These are phyloP conservation scores for Backusella morwellensis DNA, from an alignment of 192 early-diverging fungal genomes.

Conservation along the genomic window DNA sequence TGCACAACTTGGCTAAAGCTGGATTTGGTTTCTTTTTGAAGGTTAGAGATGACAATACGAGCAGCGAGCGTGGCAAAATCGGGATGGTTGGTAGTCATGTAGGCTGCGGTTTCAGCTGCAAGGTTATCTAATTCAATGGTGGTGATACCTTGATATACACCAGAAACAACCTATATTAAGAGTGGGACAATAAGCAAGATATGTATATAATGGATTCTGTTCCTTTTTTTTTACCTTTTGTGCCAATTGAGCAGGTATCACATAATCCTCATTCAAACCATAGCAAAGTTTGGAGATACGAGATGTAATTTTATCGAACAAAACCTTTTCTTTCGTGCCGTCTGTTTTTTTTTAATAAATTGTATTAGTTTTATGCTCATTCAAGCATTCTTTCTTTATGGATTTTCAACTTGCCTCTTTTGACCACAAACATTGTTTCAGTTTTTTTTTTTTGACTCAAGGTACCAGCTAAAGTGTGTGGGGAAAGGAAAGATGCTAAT, in stretches of 20 bases:
- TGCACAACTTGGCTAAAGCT: slow-evolving; percentile 78
- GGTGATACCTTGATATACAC: slow-evolving; percentile 96
- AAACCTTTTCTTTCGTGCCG: slow-evolving; percentile 73
- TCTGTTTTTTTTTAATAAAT: slow-evolving; percentile 37
- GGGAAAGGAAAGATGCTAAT: not conserved
- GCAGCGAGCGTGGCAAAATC: slow-evolving; percentile 97
- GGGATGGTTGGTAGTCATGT: slow-evolving; percentile 88
- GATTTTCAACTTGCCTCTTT: slow-evolving; percentile 35
- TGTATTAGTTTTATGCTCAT: not conserved
- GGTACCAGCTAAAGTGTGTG: not conserved
- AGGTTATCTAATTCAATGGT: slow-evolving; percentile 97
- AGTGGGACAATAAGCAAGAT: not conserved
- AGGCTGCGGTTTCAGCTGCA: slow-evolving; percentile 90
- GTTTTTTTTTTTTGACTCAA: not conserved
- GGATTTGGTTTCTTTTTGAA: slow-evolving; percentile 82
- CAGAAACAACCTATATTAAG: slow-evolving; percentile 73
- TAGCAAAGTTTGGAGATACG: slow-evolving; percentile 94
- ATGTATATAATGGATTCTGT: not conserved
- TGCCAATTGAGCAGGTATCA: slow-evolving; percentile 85
- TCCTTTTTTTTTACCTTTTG: slow-evolving; percentile 74
- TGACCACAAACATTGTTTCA: slow-evolving; percentile 39
- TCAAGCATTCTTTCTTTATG: not conserved
- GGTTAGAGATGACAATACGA: slow-evolving; percentile 93
- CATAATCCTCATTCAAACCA: slow-evolving; percentile 88
- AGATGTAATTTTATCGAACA: slow-evolving; percentile 94